Base-by-base conservation (phyloP, 2,329 filamentous ascomycete genomes). In the Penicillium sp. region DNA sequence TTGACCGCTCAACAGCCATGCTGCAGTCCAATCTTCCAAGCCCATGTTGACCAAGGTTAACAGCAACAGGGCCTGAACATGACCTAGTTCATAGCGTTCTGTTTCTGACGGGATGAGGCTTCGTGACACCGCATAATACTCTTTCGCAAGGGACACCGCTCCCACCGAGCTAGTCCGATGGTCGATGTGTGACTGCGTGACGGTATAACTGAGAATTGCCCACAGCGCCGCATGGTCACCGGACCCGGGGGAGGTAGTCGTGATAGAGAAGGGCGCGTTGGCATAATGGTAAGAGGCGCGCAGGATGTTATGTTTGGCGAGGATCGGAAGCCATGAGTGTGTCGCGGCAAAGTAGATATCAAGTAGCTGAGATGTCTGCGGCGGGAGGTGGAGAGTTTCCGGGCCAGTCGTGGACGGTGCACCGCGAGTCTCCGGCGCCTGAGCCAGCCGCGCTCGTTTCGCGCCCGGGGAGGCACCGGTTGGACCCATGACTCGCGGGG, bases 271-370 rank as follows among this genome's bases (percentile, higher is more conserved):
- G 6, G 69, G 67, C 7, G 65, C 51, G 6, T 66, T 61, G 30
- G 71, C 69, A 50, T 76, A 77, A 5, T 70, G 66, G 51, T 78
- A 79, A n/a, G 72, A 74, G 3, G 71, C 64, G 39, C 73, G 73
- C 11, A 78, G 59, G 6, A 77, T 66, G 39, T 73, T 71, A 45
- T 77, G 72, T 51, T 76, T 77, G 32, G 76, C 72, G 16, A 73
- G 65, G n/a, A 79, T 70, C 0, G 76, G 76, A 18, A 80, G 68
- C 76, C 76, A 80, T 16, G 69, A 70, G 47, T 79, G 74, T 0
- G 73, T 77, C 38, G 72, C 71, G 0, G 74, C 69, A 45, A 78
- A 78, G 48, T 78, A 79, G 8, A 72, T 63, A 49, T 79, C 74
- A 23, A 79, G 59, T 5, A 78, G 58, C 11, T 66, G 64, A 54